A percentile compares a stretch with the other conserved stretches of the same genome.
These are phyloP conservation scores for Saccharomycopsis sp. DNA, from an alignment of 805 yeast species.

Conservation along the genomic window DNA sequence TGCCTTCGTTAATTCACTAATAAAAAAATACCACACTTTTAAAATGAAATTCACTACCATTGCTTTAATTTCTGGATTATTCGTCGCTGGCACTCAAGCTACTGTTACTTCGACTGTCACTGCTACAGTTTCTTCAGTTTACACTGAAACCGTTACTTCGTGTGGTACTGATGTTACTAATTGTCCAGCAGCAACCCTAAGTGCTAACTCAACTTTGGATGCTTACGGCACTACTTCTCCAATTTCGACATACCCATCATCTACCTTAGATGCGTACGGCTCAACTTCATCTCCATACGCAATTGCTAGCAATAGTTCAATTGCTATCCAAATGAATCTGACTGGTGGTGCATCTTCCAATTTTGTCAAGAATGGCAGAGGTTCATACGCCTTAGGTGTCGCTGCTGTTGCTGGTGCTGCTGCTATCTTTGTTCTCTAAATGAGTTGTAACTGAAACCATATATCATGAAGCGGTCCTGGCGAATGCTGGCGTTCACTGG, in stretches of 20 bases:
- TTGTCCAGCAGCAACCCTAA: slow-evolving; percentile 18
- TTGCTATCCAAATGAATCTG: slow-evolving; percentile 7
- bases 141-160: slow-evolving; percentile 24
- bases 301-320: background rate
- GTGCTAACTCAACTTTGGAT: slow-evolving; percentile 17
- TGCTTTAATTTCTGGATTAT: slow-evolving; percentile 28
- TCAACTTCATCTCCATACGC: too few relatives aligned
- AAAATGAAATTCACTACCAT: slow-evolving; percentile 37
- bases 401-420: slow-evolving; percentile 20
- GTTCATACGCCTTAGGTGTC: slow-evolving; percentile 10
- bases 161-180: slow-evolving; percentile 24
- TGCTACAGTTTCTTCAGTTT: slow-evolving; percentile 20
- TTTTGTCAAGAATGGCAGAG: slow-evolving; percentile 3
- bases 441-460: background rate
- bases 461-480: background rate
- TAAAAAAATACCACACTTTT: slow-evolving; percentile 21
- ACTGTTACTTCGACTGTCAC: slow-evolving; percentile 29
- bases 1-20: slow-evolving; percentile 25
- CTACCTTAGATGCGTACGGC: slow-evolving; percentile 17
- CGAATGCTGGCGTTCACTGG: too few relatives aligned
- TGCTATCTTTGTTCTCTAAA: slow-evolving; percentile 19
- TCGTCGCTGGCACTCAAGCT: slow-evolving; percentile 24
- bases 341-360: slow-evolving; percentile 9
- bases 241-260: slow-evolving; percentile 4
- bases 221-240: slow-evolving; percentile 19